Percentiles rank a stretch among this genome's conserved stretches.
Evolutionary conservation across 2,329 filamentous ascomycete genomes (phyloP).

Genomic region (Blastomyces emzantsi): DNA sequence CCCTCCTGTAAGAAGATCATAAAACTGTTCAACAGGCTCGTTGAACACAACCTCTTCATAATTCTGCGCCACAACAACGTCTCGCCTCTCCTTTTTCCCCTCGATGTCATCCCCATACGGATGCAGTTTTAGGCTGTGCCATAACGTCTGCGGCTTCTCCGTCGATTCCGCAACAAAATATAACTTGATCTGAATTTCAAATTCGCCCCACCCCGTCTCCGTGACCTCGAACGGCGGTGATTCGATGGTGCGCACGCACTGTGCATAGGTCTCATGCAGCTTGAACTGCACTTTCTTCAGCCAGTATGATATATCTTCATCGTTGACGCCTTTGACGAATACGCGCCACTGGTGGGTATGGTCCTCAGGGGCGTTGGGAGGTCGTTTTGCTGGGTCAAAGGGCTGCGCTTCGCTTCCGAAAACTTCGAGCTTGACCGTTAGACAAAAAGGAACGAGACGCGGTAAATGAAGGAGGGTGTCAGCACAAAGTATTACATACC

Average conservation of each 20-base stretch:
- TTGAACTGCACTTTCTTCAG: constrained; percentile 97
- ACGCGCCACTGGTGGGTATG: constrained; percentile 97
- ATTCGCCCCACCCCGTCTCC: constrained; percentile 97
- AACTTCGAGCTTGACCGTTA: constrained; percentile 52
- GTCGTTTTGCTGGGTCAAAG: constrained; percentile 68
- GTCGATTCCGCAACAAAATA: constrained; percentile 81
- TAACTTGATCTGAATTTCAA: constrained; percentile 89
- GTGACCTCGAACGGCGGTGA: constrained; percentile 71
- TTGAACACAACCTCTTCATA: constrained; percentile 97
- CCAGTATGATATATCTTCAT: constrained; percentile 90
- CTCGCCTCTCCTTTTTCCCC: constrained; percentile 55
- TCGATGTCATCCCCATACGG: constrained; percentile 75
- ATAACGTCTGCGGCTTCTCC: constrained; percentile 93
- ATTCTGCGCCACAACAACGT: constrained; percentile 65
- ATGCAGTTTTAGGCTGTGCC: constrained; percentile 84
- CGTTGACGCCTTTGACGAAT: constrained; percentile 83
- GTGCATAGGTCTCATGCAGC: constrained; percentile 91
- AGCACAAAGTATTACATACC: constrained; percentile 22
- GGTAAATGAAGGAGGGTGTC: constrained; percentile 26
- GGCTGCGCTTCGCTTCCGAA: constrained; percentile 72
- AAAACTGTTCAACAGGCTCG: constrained; percentile 89
- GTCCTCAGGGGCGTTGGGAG: constrained; percentile 67
- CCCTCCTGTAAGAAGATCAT: constrained; percentile 71
- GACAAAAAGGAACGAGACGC: constrained; percentile 49
- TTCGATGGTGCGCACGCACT: constrained; percentile 78